Conservation (phyloP, 2,329 filamentous ascomycete species). For the Aspergillus brasiliensis region DNA sequence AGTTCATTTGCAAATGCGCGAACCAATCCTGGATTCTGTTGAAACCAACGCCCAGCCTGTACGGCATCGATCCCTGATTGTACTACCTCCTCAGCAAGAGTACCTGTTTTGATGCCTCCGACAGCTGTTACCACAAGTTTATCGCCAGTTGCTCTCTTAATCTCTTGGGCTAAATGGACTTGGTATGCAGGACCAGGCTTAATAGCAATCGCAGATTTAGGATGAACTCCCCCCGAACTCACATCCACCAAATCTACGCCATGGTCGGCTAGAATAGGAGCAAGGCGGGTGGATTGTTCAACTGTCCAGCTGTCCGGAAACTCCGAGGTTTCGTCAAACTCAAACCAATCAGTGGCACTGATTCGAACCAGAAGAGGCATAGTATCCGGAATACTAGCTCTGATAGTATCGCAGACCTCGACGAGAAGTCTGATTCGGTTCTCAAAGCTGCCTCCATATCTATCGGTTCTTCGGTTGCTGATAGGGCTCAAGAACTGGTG, state of each 20-base stretch:
- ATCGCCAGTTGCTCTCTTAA: slow-evolving; percentile 25
- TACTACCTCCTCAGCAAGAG: slow-evolving; percentile 39
- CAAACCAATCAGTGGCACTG: slow-evolving; percentile 66
- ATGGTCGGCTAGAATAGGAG: slow-evolving; percentile 11
- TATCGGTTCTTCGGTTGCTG: slow-evolving; percentile 27
- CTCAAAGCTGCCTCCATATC: slow-evolving; percentile 23
- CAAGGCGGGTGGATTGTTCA: slow-evolving; percentile 12
- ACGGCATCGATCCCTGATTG: slow-evolving; percentile 53
- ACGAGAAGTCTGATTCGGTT: slow-evolving; percentile 12
- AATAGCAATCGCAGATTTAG: slow-evolving; percentile 16
- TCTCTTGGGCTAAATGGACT: slow-evolving; percentile 24
- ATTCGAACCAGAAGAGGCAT: slow-evolving; percentile 63
- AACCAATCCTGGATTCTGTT: slow-evolving; percentile 61
- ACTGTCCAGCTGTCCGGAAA: slow-evolving; percentile 24
- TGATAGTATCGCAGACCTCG: slow-evolving; percentile 27
- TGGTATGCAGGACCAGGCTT: slow-evolving; percentile 27
- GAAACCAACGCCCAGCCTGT: slow-evolving; percentile 57
- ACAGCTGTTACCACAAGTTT: slow-evolving; percentile 24
- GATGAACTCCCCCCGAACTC: not conserved
- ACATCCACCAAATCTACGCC: slow-evolving; percentile 9
- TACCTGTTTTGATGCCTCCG: slow-evolving; percentile 22
- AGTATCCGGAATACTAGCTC: slow-evolving; percentile 49
- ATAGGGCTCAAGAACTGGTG: slow-evolving; percentile 28
- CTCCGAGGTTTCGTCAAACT: slow-evolving; percentile 31
- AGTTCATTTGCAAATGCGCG: slow-evolving; percentile 60